Evolutionary conservation across 1,284 basidiomycete genomes (phyloP), one percentile per base, ranked within the genome.

Genomic region (Porphyrellus sp.): DNA sequence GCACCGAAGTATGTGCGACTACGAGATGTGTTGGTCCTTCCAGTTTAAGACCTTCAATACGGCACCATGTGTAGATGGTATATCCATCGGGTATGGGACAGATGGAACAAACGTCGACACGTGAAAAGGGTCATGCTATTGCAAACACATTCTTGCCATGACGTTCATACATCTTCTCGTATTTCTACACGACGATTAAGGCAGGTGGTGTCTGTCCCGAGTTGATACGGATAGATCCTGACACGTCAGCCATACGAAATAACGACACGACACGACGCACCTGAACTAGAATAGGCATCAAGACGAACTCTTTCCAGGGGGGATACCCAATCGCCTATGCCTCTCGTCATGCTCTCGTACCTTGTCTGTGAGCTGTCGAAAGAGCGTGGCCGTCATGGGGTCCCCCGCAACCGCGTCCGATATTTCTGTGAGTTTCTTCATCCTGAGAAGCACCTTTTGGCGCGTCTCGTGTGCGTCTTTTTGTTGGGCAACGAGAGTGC

Each of bases 401-500:
- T 76, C 53, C 45, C 52, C 59, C 5, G 18, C 11, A 6, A 56
- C 58, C 6, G 75, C 70, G 44, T 72, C 72, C 1, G 77, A 65
- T 49, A 70, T 70, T 37, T 79, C 75, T 7, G 74, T 65, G 33
- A 78, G 60, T 21, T 67, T 70, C 62, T 75, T 78, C 70, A 79
- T 73, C 50, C 74, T 75, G 35, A 63, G 52, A 45, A 77, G 64
- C 37, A 73, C 61, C 33, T 68, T 69, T 56, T 79, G 72, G 21
- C 75, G 72, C 28, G 65, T 62, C 54, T 67, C 64, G 11, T 69
- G 70, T 3, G 79, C 77, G 11, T 72, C 65, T 62, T 79, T 83
- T 62, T 82, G 80, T 61, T 78, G 75, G 13, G 74, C 72, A 24
- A 88, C 71, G 56, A 82, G 68, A 42, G 83, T 80, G 34, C 86